phyloP scores from a whole-genome alignment of 1,139 yeast genomes.

The Geotrichum australiense region DNA sequence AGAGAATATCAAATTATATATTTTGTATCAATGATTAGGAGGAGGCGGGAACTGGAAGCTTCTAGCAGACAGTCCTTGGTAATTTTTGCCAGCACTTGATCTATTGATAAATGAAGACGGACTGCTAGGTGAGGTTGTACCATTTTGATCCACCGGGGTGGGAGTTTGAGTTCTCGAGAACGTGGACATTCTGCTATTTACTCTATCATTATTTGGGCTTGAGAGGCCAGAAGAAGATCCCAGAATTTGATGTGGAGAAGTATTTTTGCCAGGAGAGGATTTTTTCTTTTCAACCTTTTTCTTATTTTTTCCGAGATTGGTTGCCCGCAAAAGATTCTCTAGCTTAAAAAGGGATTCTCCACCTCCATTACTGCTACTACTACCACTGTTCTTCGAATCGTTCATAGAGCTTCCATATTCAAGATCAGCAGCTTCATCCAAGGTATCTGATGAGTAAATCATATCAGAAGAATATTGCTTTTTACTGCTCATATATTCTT shows the following conservation, averaged over 20 bases:
- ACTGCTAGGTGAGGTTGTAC: neutral
- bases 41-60: constrained; percentile 16
- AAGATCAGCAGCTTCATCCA: neutral
- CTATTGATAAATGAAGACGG: neutral
- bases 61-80: constrained; percentile 11
- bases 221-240: constrained; percentile 8
- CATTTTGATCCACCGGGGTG: neutral
- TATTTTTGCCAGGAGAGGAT: neutral
- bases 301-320: constrained; percentile 18
- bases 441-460: neutral
- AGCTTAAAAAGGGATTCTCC: constrained; percentile 16
- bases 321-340: constrained; percentile 15
- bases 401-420: neutral
- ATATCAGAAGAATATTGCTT: neutral
- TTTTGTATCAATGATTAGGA: constrained; percentile 2
- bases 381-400: neutral
- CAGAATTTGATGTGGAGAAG: constrained; percentile 9
- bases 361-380: constrained; percentile 2
- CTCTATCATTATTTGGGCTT: neutral
- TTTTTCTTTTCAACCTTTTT: constrained; percentile 15
- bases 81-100: constrained; percentile 1
- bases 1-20: neutral
- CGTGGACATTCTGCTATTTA: neutral
- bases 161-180: neutral
- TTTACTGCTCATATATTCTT: constrained; percentile 3